A percentile compares a stretch with the other conserved stretches of the same genome.
These are phyloP conservation scores for Ophiostoma populinum DNA, from an alignment of 2,329 filamentous ascomycete species.

Conservation along the genomic window DNA sequence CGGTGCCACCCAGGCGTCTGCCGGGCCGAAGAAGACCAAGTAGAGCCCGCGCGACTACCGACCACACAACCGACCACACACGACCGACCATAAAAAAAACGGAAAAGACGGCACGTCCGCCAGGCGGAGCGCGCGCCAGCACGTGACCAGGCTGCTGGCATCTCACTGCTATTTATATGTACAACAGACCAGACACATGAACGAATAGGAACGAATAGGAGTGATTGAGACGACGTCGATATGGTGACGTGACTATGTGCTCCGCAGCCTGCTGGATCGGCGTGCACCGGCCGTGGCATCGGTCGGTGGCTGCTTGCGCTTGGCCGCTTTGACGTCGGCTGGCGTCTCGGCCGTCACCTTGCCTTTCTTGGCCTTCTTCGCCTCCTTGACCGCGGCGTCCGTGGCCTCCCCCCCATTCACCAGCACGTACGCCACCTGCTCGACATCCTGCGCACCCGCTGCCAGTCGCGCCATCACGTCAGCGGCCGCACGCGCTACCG, in stretches of 20 bases:
- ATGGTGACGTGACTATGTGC: not conserved
- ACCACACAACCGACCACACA: too few species aligned
- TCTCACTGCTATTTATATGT: too few species aligned
- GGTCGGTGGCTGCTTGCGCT: slow-evolving; percentile 2
- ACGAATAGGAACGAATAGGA: not conserved
- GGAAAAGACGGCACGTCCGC: too few species aligned
- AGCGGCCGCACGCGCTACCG: slow-evolving; percentile 28
- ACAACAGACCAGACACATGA: too few species aligned
- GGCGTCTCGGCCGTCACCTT: not conserved
- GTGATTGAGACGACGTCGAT: not conserved
- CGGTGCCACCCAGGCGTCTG: slow-evolving; percentile 34
- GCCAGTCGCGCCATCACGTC: slow-evolving; percentile 28
- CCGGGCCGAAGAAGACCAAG: slow-evolving; percentile 40
- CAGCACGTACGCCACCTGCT: slow-evolving; percentile 55
- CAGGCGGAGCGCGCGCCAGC: not conserved
- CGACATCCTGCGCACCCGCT: slow-evolving; percentile 36
- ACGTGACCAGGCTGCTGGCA: too few species aligned
- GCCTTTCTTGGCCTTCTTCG: not conserved
- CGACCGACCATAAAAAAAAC: too few species aligned
- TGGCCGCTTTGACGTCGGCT: not conserved
- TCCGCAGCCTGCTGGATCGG: slow-evolving; percentile 7
- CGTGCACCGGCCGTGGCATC: not conserved
- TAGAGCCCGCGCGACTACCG: too few species aligned
- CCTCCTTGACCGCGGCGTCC: not conserved
- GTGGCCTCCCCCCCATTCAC: too few species aligned